Evolutionary conservation across 257 asterid species (phyloP), one percentile per base, ranked within the genome.

Genomic region (Solanum sejunctum): DNA sequence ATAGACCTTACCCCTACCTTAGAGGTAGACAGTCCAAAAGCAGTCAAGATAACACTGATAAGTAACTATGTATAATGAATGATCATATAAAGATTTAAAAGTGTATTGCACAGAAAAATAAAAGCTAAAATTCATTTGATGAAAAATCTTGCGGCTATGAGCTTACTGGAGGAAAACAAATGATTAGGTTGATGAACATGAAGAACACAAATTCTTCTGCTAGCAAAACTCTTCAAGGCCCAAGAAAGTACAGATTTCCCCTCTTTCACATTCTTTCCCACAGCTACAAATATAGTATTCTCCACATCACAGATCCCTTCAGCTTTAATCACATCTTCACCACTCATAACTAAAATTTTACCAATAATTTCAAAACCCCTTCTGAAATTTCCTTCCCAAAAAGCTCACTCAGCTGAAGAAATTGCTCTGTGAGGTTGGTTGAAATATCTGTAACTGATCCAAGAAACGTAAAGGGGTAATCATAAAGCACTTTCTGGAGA

Each of bases 151-250:
- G 47, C 32, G 41, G 20, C 12, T 12, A 10, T 77, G 26, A 28
- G 36, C 96, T 89, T 89, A 92, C 97, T 69, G 85, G 89, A 90
- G 3, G 94, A 90, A 72, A 86, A 85, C 26, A 88, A 87, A 67
- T 58, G 90, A 84, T 88, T 71, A 81, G 97, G 93, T 85, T 85
- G 98, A 88, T 95, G 97, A 91, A 94, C 96, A 87, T 95, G 95
- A 56, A 94, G 89, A 87, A 95, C 91, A 88, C 93, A 89, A 63
- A 94, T 86, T 56, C 77, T 84, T 60, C 86, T 89, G 80, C 92
- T 93, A 79, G 90, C 83, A 85, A 92, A 93, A 79, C 85, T 92
- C 80, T 87, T 87, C 82, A 88, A 77, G 17, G 93, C 93, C 98
- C 97, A 95, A 16, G 84, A 86, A 66, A 94, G 87, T 87, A 89